Percentiles rank a stretch among this genome's conserved stretches.
phyloP scores from a whole-genome alignment of 768 basidiomycete species.

The Podaxis pistillaris region DNA sequence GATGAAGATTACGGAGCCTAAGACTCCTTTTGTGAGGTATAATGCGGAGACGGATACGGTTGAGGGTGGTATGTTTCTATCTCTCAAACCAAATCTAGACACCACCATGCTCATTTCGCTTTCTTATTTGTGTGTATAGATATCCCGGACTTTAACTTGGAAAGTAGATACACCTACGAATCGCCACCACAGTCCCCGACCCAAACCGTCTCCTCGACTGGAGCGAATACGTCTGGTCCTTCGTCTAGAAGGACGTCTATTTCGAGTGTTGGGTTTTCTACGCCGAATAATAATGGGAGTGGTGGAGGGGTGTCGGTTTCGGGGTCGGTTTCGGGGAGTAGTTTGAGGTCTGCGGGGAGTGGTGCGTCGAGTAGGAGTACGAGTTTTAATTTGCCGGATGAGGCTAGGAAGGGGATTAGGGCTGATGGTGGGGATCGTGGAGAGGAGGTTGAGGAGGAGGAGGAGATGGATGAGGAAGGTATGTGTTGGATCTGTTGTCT shows the following conservation, averaged over 20 bases:
- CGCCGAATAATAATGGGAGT: background rate
- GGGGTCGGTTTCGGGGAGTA: slow-evolving; percentile 41
- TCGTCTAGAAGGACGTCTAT: slow-evolving; percentile 76
- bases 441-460: slow-evolving; percentile 70
- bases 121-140: slow-evolving; percentile 41
- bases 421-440: slow-evolving; percentile 56
- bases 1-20: slow-evolving; percentile 99
- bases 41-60: slow-evolving; percentile 82
- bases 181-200: slow-evolving; percentile 31
- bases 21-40: slow-evolving; percentile 94
- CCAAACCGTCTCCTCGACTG: slow-evolving; percentile 52
- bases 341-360: slow-evolving; percentile 40
- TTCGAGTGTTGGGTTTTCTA: slow-evolving; percentile 45
- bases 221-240: slow-evolving; percentile 59
- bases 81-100: background rate
- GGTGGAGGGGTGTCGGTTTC: slow-evolving; percentile 48
- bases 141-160: slow-evolving; percentile 77
- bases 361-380: slow-evolving; percentile 76
- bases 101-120: background rate
- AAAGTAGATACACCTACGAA: slow-evolving; percentile 32
- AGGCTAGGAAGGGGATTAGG: slow-evolving; percentile 60
- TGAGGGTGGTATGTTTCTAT: slow-evolving; percentile 65
- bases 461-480: slow-evolving; percentile 92
- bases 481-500: slow-evolving; percentile 20
- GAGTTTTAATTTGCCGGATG: slow-evolving; percentile 77